Base-by-base conservation (phyloP, 768 basidiomycete genomes). In the Termitomyces eurrhizus region DNA sequence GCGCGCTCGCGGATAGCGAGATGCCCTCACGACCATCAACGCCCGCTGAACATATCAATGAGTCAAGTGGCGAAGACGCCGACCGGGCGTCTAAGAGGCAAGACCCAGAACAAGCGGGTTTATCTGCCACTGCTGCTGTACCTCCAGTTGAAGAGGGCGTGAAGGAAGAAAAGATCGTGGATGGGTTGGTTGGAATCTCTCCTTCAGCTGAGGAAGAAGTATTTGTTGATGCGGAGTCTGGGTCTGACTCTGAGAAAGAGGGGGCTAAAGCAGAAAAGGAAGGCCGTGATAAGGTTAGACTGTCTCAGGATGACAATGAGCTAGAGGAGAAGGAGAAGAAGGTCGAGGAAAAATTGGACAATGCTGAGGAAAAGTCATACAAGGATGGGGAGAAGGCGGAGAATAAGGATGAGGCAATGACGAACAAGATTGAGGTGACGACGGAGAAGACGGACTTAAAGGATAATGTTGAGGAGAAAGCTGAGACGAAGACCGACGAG, bases 21-120 rank as follows among this genome's bases (percentile, higher is more conserved):
- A 69, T 71, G 46, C 65, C 71, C 44, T 69, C 75, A 45, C 66
- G 59, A 11, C 73, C 75, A 33, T 57, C 65, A 7, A 74, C 75
- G n/a, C 61, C 65, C 11, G 52, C 37, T 32, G 55, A 61, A 33
- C 42, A 64, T 13, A 51, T 48, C 13, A 7, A 33, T 2, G 57
- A 58, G 44, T 41, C 58, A 2, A 60, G 61, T 46, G 29, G 39
- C 7, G 57, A 52, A 21, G 59, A 53, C 7, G 16, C 6, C 14
- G 53, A 54, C 32, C 46, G 45, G 44, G 36, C 21, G 52, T 42
- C 33, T 35, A 57, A 56, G n/a, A 39, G 44, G 13, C 46, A 29
- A 45, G 26, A 21, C 12, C 29, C 49, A n/a, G 55, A 57, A 59
- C 32, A 16, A 44, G 11, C n/a, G 33, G 12, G 11, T 49, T 33